Base-by-base conservation (phyloP, 441 rosid genomes). In the Euphorbia celastroides region DNA sequence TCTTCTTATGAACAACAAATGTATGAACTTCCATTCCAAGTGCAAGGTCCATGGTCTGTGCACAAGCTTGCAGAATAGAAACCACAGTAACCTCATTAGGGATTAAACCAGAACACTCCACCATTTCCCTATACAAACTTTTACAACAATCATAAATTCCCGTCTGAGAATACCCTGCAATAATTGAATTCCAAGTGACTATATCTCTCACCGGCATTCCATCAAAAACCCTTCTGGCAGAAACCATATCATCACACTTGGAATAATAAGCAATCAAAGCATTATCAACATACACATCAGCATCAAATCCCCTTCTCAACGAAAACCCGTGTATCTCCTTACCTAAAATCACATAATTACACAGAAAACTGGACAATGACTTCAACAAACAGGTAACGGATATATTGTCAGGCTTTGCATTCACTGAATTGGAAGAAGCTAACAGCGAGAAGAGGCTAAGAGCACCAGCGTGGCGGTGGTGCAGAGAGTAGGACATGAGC, bases 111-210 rank as follows among this genome's bases (percentile, higher is more conserved):
- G 74, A 64, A 51, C 32, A 81, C 52, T 27, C 59, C 65, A 85
- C 32, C 98, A 90, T 84, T 63, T 80, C 70, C 73, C 70, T 69
- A 66, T 75, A 88, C 78, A 92, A 72, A 23, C 69, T 75, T 74
- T 90, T 90, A 65, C 96, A 88, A 44, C 85, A 89, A 27, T 75
- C 83, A 65, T 80, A 88, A 72, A 60, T 74, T 34, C 97, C 93
- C 30, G 74, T 81, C 58, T 90, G 98, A 50, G 98, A 88, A 67
- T 88, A 92, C 26, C 93, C 97, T 0, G 92, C 90, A n/a, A n/a
- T n/a, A n/a, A n/a, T n/a, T n/a, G n/a, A n/a, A 71, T 90, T 92
- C 96, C 98, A 92, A 0, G 90, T 74, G 41, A 92, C 89, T 0
- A 84, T 73, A 75, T 90, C 98, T 80, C 87, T 90, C 13, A 77